These are phyloP conservation scores for Xylariaceae sp. DNA, from an alignment of 2,329 filamentous ascomycete genomes.

Conservation along the genomic window DNA sequence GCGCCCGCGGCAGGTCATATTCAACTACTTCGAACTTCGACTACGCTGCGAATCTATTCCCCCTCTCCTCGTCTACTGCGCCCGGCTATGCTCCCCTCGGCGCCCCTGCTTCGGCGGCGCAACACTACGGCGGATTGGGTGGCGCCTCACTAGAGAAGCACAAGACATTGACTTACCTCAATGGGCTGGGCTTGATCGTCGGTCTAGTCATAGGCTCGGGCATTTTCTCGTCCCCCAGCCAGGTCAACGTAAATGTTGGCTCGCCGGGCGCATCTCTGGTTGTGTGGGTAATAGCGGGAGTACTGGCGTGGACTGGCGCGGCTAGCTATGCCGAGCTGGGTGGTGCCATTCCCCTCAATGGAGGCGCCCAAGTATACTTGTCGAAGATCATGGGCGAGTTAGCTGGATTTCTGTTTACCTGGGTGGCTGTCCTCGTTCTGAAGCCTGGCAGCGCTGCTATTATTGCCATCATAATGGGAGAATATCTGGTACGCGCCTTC, in stretches of 20 bases:
- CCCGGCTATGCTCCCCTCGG: slow-evolving; percentile 78
- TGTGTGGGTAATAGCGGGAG: slow-evolving; percentile 87
- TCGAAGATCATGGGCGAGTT: slow-evolving; percentile 95
- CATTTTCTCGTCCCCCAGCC: slow-evolving; percentile 90
- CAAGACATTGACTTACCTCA: slow-evolving; percentile 92
- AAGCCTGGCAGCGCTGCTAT: slow-evolving; percentile 93
- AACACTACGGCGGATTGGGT: slow-evolving; percentile 50
- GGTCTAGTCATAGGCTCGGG: slow-evolving; percentile 93
- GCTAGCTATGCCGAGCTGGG: slow-evolving; percentile 94
- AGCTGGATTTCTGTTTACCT: slow-evolving; percentile 89
- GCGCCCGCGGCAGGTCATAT: slow-evolving; percentile 60
- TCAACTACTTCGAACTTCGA: slow-evolving; percentile 93
- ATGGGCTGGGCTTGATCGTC: slow-evolving; percentile 84
- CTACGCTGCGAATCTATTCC: slow-evolving; percentile 89
- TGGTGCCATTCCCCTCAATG: slow-evolving; percentile 91
- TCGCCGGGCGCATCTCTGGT: slow-evolving; percentile 85
- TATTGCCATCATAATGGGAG: slow-evolving; percentile 94
- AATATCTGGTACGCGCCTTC: slow-evolving; percentile 85
- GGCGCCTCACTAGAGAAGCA: slow-evolving; percentile 85
- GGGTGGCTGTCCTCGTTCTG: slow-evolving; percentile 88
- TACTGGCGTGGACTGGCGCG: slow-evolving; percentile 92
- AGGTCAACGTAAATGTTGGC: slow-evolving; percentile 86
- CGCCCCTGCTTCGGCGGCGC: slow-evolving; percentile 56
- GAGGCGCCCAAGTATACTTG: slow-evolving; percentile 87
- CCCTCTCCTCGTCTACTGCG: slow-evolving; percentile 73